phyloP scores from a whole-genome alignment of 2,329 filamentous ascomycete species.

The Diaporthe sp. region DNA sequence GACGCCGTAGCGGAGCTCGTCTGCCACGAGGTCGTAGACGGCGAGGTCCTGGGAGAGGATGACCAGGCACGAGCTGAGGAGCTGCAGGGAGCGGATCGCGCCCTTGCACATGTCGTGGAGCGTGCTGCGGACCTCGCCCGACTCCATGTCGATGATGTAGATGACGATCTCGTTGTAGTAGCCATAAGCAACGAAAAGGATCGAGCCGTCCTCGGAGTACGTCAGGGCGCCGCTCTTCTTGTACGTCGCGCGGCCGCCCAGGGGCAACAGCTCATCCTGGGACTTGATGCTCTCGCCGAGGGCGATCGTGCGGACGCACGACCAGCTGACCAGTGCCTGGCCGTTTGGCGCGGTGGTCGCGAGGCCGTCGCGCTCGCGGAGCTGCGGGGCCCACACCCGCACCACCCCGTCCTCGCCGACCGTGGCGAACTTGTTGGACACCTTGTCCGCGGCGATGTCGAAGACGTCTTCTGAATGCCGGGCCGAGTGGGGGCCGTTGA shows the following conservation, averaged over 20 bases:
- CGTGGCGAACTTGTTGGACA: constrained; percentile 80
- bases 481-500: constrained; percentile 83
- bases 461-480: constrained; percentile 70
- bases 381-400: constrained; percentile 83
- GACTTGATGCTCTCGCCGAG: constrained; percentile 55
- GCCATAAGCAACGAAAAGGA: constrained; percentile 76
- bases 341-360: constrained; percentile 68
- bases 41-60: constrained; percentile 78
- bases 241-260: constrained; percentile 40
- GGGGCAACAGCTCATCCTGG: constrained; percentile 46
- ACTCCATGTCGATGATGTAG: constrained; percentile 80
- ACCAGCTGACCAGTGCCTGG: constrained; percentile 78
- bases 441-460: constrained; percentile 78
- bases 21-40: constrained; percentile 86
- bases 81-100: constrained; percentile 73
- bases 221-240: constrained; percentile 72
- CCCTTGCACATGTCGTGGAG: constrained; percentile 76
- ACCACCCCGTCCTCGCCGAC: constrained; percentile 83
- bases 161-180: constrained; percentile 68
- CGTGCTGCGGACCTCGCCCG: constrained; percentile 73
- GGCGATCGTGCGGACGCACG: constrained; percentile 69
- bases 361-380: constrained; percentile 75
- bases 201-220: constrained; percentile 87
- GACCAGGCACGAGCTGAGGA: constrained; percentile 80
- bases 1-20: constrained; percentile 76